Percentiles rank a stretch among this genome's conserved stretches.
Conservation (phyloP, 768 basidiomycete genomes). For the Pisolithus microcarpus region DNA sequence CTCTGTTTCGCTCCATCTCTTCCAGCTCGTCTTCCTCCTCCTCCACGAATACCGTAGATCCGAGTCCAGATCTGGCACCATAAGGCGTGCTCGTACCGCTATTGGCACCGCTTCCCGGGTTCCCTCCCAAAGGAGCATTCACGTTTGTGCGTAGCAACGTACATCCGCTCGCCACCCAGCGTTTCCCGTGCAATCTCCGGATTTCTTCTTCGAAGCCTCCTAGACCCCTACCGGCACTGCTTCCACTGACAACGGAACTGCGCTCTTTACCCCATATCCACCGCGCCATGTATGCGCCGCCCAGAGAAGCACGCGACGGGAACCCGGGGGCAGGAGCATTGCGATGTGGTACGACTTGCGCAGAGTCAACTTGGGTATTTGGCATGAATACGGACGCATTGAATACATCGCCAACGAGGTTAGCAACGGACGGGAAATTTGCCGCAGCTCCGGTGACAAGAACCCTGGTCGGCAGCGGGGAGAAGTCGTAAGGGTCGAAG, state of each 20-base stretch:
- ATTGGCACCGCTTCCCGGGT: constrained; percentile 43
- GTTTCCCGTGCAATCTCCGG: constrained; percentile 57
- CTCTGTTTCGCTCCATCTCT: constrained; percentile 46
- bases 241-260: constrained; percentile 20
- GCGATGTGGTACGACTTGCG: constrained; percentile 60
- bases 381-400: constrained; percentile 76
- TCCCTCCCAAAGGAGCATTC: constrained; percentile 31
- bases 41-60: constrained; percentile 50
- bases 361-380: constrained; percentile 67
- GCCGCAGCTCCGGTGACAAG: constrained; percentile 74
- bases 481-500: constrained; percentile 74
- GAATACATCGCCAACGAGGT: constrained; percentile 76
- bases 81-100: constrained; percentile 68
- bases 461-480: constrained; percentile 56
- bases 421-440: constrained; percentile 77
- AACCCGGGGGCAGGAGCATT: constrained; percentile 67
- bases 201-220: constrained; percentile 79
- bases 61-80: constrained; percentile 45
- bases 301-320: constrained; percentile 63
- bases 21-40: constrained; percentile 71
- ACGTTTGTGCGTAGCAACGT: constrained; percentile 53
- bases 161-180: constrained; percentile 66
- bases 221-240: constrained; percentile 32
- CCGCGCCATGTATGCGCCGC: constrained; percentile 71
- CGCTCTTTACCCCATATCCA: constrained; percentile 80